Conservation (phyloP, 768 basidiomycete genomes). For the Leccinum longicurvipes region DNA sequence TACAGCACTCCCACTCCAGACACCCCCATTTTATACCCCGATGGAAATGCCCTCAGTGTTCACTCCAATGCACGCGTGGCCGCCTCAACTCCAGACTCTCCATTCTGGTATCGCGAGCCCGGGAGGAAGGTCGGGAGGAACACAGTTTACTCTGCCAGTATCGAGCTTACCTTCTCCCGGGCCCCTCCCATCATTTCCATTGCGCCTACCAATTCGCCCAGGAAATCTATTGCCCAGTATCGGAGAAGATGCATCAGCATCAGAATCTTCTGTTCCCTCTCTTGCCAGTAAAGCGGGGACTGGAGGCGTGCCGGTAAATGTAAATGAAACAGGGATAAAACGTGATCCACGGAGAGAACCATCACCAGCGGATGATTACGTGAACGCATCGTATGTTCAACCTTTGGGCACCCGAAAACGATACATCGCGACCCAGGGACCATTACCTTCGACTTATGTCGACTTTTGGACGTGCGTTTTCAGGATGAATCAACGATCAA, state of each 20-base stretch:
- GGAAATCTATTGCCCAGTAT: constrained; percentile 15
- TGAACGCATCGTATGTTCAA: constrained; percentile 93
- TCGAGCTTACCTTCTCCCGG: constrained; percentile 3
- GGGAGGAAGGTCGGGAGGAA: constrained; percentile 5
- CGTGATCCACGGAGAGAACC: constrained; percentile 13
- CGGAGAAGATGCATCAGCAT: constrained; percentile 8
- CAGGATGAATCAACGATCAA: background rate
- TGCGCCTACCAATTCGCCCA: constrained; percentile 18
- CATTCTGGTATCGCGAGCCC: background rate
- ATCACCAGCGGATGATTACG: constrained; percentile 75
- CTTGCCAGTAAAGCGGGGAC: background rate
- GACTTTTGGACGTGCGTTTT: constrained; percentile 91
- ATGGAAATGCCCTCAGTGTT: constrained; percentile 19
- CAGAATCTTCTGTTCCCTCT: constrained; percentile 1
- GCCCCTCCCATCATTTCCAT: constrained; percentile 10
- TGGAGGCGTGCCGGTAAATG: background rate
- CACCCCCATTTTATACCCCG: constrained; percentile 28
- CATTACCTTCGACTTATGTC: constrained; percentile 79
- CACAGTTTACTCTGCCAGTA: constrained; percentile 1
- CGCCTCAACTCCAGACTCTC: constrained; percentile 3
- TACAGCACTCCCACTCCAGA: constrained; percentile 19
- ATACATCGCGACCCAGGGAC: constrained; percentile 97
- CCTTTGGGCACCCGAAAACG: constrained; percentile 76
- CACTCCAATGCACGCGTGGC: constrained; percentile 13
- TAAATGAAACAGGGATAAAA: background rate